Conservation (phyloP, 2,329 filamentous ascomycete genomes). For the Knufia fluminis region DNA sequence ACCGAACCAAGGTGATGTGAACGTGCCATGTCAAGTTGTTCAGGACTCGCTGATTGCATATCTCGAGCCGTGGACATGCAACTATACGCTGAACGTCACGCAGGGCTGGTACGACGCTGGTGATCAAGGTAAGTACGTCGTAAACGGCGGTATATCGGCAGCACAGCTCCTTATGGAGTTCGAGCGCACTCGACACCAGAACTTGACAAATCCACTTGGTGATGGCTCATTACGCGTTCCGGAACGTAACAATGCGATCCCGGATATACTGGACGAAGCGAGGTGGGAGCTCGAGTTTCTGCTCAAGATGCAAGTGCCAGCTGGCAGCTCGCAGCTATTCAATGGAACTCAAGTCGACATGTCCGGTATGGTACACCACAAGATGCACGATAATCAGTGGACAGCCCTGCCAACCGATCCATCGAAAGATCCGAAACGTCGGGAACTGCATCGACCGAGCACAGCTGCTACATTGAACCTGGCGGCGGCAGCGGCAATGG, state of each 20-base stretch:
- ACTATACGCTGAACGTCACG: conserved; percentile 4
- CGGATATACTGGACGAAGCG: conserved; percentile 6
- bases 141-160: conserved; percentile 8
- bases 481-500: conserved; percentile 3
- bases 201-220: neutral
- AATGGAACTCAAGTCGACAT: conserved; percentile 4
- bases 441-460: conserved; percentile 7
- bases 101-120: conserved; percentile 8
- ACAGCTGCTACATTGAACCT: conserved; percentile 4
- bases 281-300: conserved; percentile 7
- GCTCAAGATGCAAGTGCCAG: conserved; percentile 7
- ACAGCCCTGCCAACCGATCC: conserved; percentile 5
- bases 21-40: conserved; percentile 5
- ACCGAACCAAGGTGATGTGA: conserved; percentile 7
- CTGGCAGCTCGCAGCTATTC: conserved; percentile 3
- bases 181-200: conserved; percentile 5
- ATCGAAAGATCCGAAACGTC: conserved; percentile 6
- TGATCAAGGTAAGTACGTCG: conserved; percentile 7
- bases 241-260: conserved; percentile 6
- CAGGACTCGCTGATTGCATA: conserved; percentile 8
- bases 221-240: conserved; percentile 5
- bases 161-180: conserved; percentile 8
- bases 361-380: conserved; percentile 7
- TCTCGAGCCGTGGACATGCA: conserved; percentile 9
- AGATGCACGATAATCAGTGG: conserved; percentile 9